A percentile compares a stretch with the other conserved stretches of the same genome.
Conservation (phyloP, 441 rosid genomes). For the Syzygium syzygioides region DNA sequence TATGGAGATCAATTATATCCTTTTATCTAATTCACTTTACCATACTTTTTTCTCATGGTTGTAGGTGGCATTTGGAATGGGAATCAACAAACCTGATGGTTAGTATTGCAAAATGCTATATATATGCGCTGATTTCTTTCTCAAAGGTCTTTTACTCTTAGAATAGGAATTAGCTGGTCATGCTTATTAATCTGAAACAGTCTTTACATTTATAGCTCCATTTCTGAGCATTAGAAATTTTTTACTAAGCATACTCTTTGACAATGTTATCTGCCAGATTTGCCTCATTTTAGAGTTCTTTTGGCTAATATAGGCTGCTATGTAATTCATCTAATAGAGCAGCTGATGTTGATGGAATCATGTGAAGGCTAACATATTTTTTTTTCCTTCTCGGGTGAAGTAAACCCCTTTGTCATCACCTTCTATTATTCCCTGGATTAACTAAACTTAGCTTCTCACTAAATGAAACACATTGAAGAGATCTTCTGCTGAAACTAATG, state of each 20-base stretch:
- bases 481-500: neutral
- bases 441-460: neutral
- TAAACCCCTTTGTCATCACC: neutral
- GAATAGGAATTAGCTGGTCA: neutral
- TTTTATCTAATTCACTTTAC: conserved; percentile 11
- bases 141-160: neutral
- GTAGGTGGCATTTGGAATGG: conserved; percentile 99
- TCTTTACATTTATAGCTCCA: neutral
- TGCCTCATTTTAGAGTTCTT: neutral
- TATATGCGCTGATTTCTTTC: neutral
- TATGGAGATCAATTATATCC: conserved; percentile 3
- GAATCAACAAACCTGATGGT: conserved; percentile 99
- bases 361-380: neutral
- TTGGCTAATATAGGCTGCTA: neutral
- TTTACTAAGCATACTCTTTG: neutral
- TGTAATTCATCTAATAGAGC: neutral
- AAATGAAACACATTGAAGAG: neutral
- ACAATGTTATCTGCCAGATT: neutral
- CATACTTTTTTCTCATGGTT: conserved; percentile 11
- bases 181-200: neutral
- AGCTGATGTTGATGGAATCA: neutral
- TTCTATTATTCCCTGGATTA: neutral
- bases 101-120: conserved; percentile 24
- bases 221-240: neutral
- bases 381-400: neutral